These are phyloP conservation scores for Fusarium tupiense DNA, from an alignment of 2,329 filamentous ascomycete genomes.

Conservation along the genomic window DNA sequence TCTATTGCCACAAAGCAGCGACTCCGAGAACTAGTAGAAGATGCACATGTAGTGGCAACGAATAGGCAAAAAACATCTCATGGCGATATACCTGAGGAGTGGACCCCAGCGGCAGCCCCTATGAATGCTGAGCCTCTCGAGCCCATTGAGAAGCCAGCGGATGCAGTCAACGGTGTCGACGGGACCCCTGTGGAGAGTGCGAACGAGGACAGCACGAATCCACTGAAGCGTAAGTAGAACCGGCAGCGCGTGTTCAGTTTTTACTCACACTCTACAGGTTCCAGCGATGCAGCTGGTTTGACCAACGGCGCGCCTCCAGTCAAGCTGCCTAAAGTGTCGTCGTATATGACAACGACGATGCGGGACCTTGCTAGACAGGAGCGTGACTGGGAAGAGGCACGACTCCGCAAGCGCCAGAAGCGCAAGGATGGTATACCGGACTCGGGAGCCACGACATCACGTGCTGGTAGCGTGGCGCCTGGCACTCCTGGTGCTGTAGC, in stretches of 20 bases:
- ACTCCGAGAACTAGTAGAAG: constrained; percentile 78
- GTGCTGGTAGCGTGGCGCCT: constrained; percentile 66
- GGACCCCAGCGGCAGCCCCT: constrained; percentile 74
- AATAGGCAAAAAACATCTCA: constrained; percentile 82
- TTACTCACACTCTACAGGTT: constrained; percentile 49
- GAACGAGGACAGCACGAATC: constrained; percentile 63
- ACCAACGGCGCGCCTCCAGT: constrained; percentile 55
- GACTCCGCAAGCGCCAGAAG: constrained; percentile 73
- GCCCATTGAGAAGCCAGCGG: constrained; percentile 37
- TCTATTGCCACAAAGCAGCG: constrained; percentile 86
- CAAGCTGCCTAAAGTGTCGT: constrained; percentile 61
- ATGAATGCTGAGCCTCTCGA: constrained; percentile 54
- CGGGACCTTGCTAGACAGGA: constrained; percentile 73
- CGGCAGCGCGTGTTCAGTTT: not conserved
- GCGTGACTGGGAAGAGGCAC: constrained; percentile 76
- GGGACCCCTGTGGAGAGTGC: constrained; percentile 54
- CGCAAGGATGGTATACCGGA: constrained; percentile 67
- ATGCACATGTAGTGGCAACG: constrained; percentile 75
- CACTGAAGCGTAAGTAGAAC: constrained; percentile 67
- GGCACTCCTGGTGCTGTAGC: constrained; percentile 71
- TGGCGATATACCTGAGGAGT: constrained; percentile 80
- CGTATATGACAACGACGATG: constrained; percentile 63
- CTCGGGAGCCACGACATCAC: constrained; percentile 57
- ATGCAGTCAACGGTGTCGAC: constrained; percentile 29
- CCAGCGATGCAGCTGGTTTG: constrained; percentile 48